Conservation (phyloP, 2,329 filamentous ascomycete genomes). For the Colletotrichum somersetense region DNA sequence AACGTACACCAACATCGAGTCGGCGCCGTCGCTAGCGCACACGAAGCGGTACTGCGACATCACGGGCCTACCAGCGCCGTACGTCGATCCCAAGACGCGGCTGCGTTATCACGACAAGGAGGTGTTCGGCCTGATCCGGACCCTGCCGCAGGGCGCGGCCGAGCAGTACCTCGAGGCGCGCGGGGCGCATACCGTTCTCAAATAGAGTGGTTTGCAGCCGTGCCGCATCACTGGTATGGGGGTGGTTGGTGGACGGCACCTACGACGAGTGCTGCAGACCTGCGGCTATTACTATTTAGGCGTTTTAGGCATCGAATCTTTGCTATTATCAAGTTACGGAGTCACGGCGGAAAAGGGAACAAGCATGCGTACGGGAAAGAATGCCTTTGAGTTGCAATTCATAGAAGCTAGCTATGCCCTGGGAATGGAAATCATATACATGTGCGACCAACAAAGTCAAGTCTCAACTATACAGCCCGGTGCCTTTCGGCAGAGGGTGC, state of each 20-base stretch:
- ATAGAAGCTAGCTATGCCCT: neutral
- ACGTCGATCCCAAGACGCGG: constrained; percentile 94
- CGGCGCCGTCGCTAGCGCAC: constrained; percentile 87
- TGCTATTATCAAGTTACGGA: constrained; percentile 4
- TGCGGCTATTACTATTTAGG: constrained; percentile 5
- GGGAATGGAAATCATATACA: constrained; percentile 44
- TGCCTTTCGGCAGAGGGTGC: constrained; percentile 82
- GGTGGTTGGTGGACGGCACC: neutral
- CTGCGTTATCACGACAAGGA: constrained; percentile 94
- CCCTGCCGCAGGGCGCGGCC: constrained; percentile 82
- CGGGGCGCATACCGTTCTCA: constrained; percentile 92
- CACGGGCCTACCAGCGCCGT: constrained; percentile 90
- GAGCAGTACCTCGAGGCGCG: constrained; percentile 92
- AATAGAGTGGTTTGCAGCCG: constrained; percentile 62
- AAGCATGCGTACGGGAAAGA: neutral
- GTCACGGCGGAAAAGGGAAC: neutral
- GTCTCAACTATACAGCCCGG: constrained; percentile 85
- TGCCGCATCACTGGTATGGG: neutral
- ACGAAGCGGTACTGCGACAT: constrained; percentile 95
- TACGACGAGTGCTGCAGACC: neutral
- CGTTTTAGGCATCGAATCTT: constrained; percentile 7
- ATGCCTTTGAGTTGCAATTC: neutral
- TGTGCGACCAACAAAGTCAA: constrained; percentile 98
- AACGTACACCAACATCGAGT: constrained; percentile 97
- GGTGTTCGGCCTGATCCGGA: constrained; percentile 86